These are phyloP conservation scores for Glutinoglossum americanum DNA, from an alignment of 495 filamentous ascomycete genomes.

Conservation along the genomic window DNA sequence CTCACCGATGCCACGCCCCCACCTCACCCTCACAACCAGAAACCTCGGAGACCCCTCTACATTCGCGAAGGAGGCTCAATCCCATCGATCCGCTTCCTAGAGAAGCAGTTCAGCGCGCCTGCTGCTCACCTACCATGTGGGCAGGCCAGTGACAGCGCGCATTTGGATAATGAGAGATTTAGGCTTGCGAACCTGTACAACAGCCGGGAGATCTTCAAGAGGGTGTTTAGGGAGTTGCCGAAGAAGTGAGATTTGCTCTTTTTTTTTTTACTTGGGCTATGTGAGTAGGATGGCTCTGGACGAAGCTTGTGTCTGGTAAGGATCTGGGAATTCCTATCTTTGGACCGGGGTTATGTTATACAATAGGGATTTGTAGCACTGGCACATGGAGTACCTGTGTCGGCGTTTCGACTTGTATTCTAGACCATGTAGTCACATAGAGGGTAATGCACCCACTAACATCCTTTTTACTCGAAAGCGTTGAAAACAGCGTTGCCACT, in stretches of 20 bases:
- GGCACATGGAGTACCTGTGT: too few species aligned
- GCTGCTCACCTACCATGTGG: conserved; percentile 89
- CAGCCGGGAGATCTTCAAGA: conserved; percentile 74
- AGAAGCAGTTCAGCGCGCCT: conserved; percentile 82
- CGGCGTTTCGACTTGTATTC: too few species aligned
- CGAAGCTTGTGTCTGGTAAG: too few species aligned
- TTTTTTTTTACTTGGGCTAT: too few species aligned
- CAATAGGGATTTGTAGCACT: too few species aligned
- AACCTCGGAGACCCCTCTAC: conserved; percentile 38
- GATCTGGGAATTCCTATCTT: too few species aligned
- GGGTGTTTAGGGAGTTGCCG: conserved; percentile 35
- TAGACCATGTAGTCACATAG: too few species aligned
- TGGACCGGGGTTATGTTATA: too few species aligned
- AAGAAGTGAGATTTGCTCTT: not conserved
- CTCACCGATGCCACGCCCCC: not conserved
- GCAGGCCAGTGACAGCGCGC: conserved; percentile 81
- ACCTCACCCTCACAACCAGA: not conserved
- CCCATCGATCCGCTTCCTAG: conserved; percentile 76
- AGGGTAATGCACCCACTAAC: too few species aligned
- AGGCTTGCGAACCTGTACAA: conserved; percentile 74
- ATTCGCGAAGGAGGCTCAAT: conserved; percentile 93
- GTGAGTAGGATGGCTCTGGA: too few species aligned
- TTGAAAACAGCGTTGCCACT: too few species aligned
- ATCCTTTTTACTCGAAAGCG: too few species aligned
- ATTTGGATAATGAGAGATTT: conserved; percentile 86